These are phyloP conservation scores for Bryum argenteum DNA, from an alignment of 225 moss, liverwort and hornwort genomes.

Conservation along the genomic window DNA sequence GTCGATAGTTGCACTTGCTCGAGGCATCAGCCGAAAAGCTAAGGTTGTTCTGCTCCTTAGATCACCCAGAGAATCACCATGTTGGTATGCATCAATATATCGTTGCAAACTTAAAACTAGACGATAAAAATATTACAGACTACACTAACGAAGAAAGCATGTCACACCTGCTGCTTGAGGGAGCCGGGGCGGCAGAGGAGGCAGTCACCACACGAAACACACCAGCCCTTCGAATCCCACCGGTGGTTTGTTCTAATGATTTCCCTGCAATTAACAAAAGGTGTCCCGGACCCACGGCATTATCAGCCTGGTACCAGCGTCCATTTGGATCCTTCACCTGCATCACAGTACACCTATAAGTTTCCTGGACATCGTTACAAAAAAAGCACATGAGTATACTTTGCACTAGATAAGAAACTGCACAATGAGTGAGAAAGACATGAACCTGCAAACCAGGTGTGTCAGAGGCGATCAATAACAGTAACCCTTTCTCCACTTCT, in stretches of 20 bases:
- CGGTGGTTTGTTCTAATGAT: conserved; percentile 81
- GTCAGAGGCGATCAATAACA: conserved; percentile 78
- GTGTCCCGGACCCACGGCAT: conserved; percentile 76
- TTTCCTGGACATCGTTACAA: not conserved
- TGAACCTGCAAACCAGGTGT: conserved; percentile 84
- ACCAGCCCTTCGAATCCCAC: conserved; percentile 74
- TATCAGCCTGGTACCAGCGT: conserved; percentile 85
- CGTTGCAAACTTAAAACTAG: conserved; percentile 9
- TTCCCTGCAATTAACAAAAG: conserved; percentile 80
- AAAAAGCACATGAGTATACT: conserved; percentile 11
- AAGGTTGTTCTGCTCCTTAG: conserved; percentile 64
- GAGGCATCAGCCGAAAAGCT: conserved; percentile 82
- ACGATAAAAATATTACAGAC: conserved; percentile 3
- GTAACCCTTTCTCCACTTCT: conserved; percentile 79
- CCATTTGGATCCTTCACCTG: conserved; percentile 90
- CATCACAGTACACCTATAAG: conserved; percentile 27
- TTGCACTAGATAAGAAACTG: conserved; percentile 1
- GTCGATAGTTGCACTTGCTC: conserved; percentile 77
- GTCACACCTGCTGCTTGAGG: conserved; percentile 57
- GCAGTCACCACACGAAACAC: conserved; percentile 69
- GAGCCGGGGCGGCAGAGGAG: conserved; percentile 46
- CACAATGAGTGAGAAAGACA: conserved; percentile 6
- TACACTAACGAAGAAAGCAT: not conserved
- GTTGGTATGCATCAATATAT: conserved; percentile 14
- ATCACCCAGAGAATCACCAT: conserved; percentile 26